Evolutionary conservation across 148 eudicot genomes (phyloP).

Genomic region (Silene latifolia): DNA sequence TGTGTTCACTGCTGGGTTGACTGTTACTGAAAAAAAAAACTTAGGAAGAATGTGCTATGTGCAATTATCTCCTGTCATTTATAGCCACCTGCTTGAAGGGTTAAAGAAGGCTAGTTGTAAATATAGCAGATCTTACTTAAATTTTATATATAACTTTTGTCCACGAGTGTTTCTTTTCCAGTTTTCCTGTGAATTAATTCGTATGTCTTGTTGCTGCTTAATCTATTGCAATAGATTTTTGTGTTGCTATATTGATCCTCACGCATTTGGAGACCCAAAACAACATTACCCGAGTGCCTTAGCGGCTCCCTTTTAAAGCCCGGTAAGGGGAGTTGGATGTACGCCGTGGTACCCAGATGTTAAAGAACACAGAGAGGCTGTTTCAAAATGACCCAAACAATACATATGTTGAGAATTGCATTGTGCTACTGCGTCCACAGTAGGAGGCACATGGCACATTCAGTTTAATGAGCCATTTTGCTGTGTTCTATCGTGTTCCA

Average conservation of each 20-base stretch:
- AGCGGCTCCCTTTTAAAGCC: background rate
- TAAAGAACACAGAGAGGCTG: background rate
- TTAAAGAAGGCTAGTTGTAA: background rate
- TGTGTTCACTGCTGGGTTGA: no score
- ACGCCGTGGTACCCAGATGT: background rate
- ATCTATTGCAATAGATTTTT: background rate
- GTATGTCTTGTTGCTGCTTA: background rate
- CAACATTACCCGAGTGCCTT: background rate
- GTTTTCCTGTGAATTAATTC: background rate
- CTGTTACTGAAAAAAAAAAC: no score
- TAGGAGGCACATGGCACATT: background rate
- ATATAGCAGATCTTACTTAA: no score
- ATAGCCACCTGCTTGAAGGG: background rate
- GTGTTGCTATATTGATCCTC: background rate
- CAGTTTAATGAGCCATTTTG: background rate
- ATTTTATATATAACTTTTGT: background rate
- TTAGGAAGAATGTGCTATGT: background rate
- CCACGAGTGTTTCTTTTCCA: background rate
- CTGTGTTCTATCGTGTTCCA: background rate
- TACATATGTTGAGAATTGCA: background rate
- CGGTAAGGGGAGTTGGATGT: background rate
- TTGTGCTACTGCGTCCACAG: background rate
- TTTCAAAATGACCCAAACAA: background rate
- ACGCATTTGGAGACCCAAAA: background rate
- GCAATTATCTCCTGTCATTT: background rate